Conservation (phyloP, 805 yeast genomes). For the Cyberlindnera mrakii region DNA sequence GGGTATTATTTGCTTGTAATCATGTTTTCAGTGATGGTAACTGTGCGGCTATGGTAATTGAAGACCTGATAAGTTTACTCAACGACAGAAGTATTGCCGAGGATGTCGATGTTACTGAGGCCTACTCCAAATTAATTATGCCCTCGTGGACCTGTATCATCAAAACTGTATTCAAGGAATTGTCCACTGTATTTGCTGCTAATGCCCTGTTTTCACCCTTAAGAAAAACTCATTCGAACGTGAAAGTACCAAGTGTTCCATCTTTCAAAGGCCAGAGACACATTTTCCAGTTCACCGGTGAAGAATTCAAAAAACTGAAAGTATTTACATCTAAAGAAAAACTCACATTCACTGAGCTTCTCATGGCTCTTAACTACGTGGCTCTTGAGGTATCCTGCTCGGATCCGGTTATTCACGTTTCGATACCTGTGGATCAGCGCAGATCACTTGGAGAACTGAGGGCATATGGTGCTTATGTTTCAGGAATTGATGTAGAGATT, state of each 20-base stretch:
- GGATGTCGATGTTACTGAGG: conserved; percentile 1
- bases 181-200: not conserved
- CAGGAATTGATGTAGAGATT: not conserved
- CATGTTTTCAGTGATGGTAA: conserved; percentile 10
- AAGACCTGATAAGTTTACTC: conserved; percentile 4
- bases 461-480: conserved; percentile 7
- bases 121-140: not conserved
- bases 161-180: not conserved
- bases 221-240: not conserved
- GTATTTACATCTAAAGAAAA: conserved; percentile 3
- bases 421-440: conserved; percentile 8
- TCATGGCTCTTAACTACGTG: conserved; percentile 1
- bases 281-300: conserved; percentile 1
- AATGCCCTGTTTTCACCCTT: too few species aligned
- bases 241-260: not conserved
- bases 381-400: not conserved
- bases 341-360: conserved; percentile 4
- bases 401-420: not conserved
- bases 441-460: conserved; percentile 1
- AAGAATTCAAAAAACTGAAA: conserved; percentile 1
- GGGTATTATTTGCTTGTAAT: conserved; percentile 8
- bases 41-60: conserved; percentile 6
- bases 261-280: not conserved
- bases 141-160: conserved; percentile 1
- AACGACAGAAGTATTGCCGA: conserved; percentile 1